Evolutionary conservation across 2,329 filamentous ascomycete genomes (phyloP).

Genomic region (Colletotrichum tropicicola): DNA sequence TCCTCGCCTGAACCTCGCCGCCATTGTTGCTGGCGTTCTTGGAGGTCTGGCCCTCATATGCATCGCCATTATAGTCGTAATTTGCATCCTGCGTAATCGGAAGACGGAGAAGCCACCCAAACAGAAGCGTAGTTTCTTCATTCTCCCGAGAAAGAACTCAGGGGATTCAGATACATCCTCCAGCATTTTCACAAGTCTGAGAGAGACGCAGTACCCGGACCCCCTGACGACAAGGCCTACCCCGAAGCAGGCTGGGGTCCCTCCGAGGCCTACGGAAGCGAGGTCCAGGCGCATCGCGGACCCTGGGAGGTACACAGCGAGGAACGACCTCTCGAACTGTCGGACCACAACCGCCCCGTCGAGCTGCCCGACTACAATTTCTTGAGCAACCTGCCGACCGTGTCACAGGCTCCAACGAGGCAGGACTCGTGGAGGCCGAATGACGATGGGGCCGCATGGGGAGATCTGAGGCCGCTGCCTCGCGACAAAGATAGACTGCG

Average conservation of each 20-base stretch:
- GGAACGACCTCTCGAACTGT: not conserved
- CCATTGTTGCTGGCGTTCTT: conserved; percentile 38
- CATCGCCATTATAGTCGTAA: conserved; percentile 34
- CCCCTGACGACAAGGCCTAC: not conserved
- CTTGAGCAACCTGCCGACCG: not conserved
- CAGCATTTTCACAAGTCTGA: not conserved
- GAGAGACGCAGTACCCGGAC: not conserved
- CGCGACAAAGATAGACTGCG: not conserved
- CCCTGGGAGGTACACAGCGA: conserved; percentile 1
- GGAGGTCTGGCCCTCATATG: conserved; percentile 45
- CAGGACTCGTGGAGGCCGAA: conserved; percentile 1
- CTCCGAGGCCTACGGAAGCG: not conserved
- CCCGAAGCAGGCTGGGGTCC: conserved; percentile 1
- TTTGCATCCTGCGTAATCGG: conserved; percentile 29
- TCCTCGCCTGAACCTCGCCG: not conserved
- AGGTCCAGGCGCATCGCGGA: not conserved
- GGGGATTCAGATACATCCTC: not conserved
- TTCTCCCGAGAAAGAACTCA: not conserved
- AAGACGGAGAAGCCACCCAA: not conserved
- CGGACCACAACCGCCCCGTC: not conserved
- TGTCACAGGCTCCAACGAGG: not conserved
- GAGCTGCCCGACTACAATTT: not conserved
- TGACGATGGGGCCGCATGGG: conserved; percentile 1
- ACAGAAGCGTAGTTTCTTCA: not conserved
- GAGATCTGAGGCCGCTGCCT: not conserved